These are phyloP conservation scores for Sugiyamaella smithiae DNA, from an alignment of 805 yeast species.

Conservation along the genomic window DNA sequence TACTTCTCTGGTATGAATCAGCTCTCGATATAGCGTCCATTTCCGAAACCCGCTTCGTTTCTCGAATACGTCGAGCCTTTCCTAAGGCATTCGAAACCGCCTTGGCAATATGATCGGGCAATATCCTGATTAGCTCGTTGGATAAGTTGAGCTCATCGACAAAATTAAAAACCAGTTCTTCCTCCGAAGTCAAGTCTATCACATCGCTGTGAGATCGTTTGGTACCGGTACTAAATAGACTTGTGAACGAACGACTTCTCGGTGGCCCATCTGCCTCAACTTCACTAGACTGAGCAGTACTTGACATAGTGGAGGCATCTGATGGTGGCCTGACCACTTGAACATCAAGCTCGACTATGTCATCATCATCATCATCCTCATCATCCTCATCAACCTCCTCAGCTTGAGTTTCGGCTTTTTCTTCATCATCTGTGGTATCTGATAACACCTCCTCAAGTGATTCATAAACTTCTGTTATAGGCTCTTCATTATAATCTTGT, in stretches of 20 bases:
- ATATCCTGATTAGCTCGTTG: background rate
- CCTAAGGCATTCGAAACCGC: background rate
- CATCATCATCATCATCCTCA: constrained; percentile 1
- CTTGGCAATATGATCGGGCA: background rate
- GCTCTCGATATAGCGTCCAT: background rate
- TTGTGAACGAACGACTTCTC: background rate
- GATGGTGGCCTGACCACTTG: background rate
- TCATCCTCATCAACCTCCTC: background rate
- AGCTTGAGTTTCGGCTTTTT: background rate
- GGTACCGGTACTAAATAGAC: background rate
- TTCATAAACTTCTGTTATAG: background rate
- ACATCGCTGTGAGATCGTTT: background rate
- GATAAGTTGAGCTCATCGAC: background rate
- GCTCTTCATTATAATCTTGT: background rate
- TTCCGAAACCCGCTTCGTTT: background rate
- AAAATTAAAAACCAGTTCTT: background rate
- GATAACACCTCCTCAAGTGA: background rate
- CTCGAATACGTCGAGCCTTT: background rate
- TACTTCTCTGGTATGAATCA: background rate
- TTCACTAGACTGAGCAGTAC: background rate
- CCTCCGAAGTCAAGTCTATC: constrained; percentile 3
- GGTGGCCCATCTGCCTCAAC: background rate
- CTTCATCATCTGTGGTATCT: background rate
- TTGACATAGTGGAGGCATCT: no score
- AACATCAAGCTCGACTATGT: background rate